These are phyloP conservation scores for Monilinia fructicola DNA, from an alignment of 2,329 filamentous ascomycete species.

Conservation along the genomic window DNA sequence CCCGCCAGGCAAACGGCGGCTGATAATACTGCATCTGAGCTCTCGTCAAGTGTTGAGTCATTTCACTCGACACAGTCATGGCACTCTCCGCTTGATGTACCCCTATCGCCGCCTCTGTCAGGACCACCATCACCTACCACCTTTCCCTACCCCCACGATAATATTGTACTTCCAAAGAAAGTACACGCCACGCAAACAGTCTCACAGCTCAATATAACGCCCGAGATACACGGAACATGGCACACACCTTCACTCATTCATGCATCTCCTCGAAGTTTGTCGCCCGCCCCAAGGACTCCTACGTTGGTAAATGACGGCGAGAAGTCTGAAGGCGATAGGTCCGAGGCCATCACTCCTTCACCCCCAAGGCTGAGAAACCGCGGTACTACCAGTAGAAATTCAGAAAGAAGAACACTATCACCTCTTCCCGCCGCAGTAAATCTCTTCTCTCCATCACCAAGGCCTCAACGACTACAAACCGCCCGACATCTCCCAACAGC, in stretches of 20 bases:
- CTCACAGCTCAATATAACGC: constrained; percentile 41
- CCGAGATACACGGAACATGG: constrained; percentile 34
- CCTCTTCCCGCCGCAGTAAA: constrained; percentile 68
- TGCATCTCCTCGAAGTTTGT: constrained; percentile 27
- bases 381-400: constrained; percentile 53
- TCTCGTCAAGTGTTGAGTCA: constrained; percentile 53
- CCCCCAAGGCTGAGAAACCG: constrained; percentile 48
- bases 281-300: constrained; percentile 44
- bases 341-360: constrained; percentile 42
- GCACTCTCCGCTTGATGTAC: constrained; percentile 47
- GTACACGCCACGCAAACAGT: constrained; percentile 39
- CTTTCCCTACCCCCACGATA: constrained; percentile 46
- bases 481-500: constrained; percentile 57
- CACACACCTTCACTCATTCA: constrained; percentile 24
- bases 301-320: constrained; percentile 46
- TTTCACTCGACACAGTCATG: constrained; percentile 56
- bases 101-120: constrained; percentile 49
- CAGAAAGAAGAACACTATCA: constrained; percentile 58
- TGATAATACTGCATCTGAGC: constrained; percentile 38
- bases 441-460: constrained; percentile 55
- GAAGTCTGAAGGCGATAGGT: constrained; percentile 42
- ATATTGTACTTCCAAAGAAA: constrained; percentile 43
- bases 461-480: constrained; percentile 46
- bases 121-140: constrained; percentile 43
- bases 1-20: constrained; percentile 31